phyloP scores from a whole-genome alignment of 352 stramenopile genomes.

The Phytopythium montanum region DNA sequence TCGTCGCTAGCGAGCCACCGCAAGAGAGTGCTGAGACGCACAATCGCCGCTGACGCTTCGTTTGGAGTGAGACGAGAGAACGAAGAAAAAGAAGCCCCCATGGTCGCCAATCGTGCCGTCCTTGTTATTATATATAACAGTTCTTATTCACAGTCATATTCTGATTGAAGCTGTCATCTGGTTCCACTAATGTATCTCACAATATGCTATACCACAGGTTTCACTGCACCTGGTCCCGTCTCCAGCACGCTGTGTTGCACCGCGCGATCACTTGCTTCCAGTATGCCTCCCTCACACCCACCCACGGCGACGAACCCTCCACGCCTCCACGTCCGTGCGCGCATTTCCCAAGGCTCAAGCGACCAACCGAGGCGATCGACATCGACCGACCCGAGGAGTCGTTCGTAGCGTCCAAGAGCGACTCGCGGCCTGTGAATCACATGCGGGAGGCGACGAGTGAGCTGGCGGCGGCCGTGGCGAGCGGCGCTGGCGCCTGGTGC shows the following conservation, averaged over 20 bases:
- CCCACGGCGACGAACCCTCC: not conserved
- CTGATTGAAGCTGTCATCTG: too few relatives aligned
- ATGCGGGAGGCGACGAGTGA: not conserved
- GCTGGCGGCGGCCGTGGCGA: constrained; percentile 10
- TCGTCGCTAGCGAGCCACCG: too few relatives aligned
- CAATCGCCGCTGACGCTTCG: too few relatives aligned
- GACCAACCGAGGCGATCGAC: not conserved
- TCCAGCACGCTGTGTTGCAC: not conserved
- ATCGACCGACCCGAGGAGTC: too few relatives aligned
- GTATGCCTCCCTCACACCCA: constrained; percentile 1
- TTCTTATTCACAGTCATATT: not conserved
- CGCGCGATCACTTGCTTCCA: not conserved
- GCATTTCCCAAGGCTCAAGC: constrained; percentile 7
- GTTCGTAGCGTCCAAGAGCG: not conserved
- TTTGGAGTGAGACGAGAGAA: not conserved
- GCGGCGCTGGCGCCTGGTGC: constrained; percentile 19
- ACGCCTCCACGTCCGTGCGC: not conserved
- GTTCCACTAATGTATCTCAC: not conserved
- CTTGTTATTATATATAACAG: not conserved
- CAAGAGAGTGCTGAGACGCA: too few relatives aligned
- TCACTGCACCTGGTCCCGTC: not conserved
- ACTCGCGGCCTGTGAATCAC: too few relatives aligned
- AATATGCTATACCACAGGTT: not conserved
- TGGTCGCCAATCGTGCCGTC: not conserved
- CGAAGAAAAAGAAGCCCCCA: not conserved